These are phyloP conservation scores for Calamus simplicifolius DNA, from an alignment of 176 grass and related monocot species.

Conservation along the genomic window DNA sequence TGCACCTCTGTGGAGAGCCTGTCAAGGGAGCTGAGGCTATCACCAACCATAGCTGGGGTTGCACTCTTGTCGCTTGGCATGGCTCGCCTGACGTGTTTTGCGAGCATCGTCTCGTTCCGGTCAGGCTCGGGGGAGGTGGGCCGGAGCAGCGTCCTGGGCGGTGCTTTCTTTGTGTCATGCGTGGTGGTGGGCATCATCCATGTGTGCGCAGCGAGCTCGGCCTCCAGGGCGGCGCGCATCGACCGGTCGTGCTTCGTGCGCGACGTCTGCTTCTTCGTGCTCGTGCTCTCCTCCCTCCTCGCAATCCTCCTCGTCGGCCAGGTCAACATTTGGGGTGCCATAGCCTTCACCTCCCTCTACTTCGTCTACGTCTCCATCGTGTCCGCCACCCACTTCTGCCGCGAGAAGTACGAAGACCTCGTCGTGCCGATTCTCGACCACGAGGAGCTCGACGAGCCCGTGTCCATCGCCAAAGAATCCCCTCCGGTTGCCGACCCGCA, in stretches of 20 bases:
- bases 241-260: neutral
- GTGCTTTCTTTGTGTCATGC: neutral
- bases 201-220: neutral
- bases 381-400: neutral
- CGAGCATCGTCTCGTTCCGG: too few species aligned
- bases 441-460: slow-evolving; percentile 1
- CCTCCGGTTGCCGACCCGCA: neutral
- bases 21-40: slow-evolving; percentile 9
- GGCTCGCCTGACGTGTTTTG: too few species aligned
- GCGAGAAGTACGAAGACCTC: slow-evolving; percentile 2
- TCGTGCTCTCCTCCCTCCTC: slow-evolving; percentile 10
- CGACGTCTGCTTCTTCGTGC: neutral
- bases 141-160: neutral
- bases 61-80: too few species aligned
- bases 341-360: neutral
- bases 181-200: slow-evolving; percentile 3
- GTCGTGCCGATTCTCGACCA: neutral
- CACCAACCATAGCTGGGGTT: neutral
- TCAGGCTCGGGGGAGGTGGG: too few species aligned
- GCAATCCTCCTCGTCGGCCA: neutral
- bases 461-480: neutral
- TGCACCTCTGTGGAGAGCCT: slow-evolving; percentile 16
- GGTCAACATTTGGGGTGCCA: neutral
- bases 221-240: neutral
- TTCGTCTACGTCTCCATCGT: slow-evolving; percentile 2